A percentile compares a stretch with the other conserved stretches of the same genome.
phyloP scores from a whole-genome alignment of 148 eudicot genomes.

The Silene uniflora region DNA sequence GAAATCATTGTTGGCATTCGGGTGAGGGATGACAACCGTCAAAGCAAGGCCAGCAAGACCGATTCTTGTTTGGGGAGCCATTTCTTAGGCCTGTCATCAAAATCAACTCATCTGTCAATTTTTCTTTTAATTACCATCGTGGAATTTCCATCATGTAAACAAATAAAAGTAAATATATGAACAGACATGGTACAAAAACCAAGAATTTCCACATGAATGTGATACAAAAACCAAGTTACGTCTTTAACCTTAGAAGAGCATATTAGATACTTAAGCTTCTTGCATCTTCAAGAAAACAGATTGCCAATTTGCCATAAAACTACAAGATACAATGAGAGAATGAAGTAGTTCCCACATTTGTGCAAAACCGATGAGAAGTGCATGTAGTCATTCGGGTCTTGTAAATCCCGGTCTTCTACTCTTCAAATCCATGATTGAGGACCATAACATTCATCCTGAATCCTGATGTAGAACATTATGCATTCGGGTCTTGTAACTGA shows the following conservation, averaged over 20 bases:
- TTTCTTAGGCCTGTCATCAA: constrained; percentile 24
- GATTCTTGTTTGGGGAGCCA: constrained; percentile 77
- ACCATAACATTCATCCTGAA: no score
- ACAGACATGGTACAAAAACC: background rate
- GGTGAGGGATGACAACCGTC: no score
- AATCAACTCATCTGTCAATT: background rate
- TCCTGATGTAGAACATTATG: no score
- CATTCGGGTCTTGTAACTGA: no score
- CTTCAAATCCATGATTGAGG: no score
- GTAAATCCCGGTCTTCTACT: no score
- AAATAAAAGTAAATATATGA: background rate
- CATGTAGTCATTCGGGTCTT: no score
- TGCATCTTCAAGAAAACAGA: background rate
- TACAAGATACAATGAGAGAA: background rate
- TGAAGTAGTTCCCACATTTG: background rate
- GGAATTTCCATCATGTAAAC: background rate
- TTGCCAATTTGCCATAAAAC: background rate
- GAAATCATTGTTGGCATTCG: no score
- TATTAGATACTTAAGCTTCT: background rate
- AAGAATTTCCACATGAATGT: no score
- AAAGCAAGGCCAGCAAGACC: constrained; percentile 95
- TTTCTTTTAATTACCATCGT: background rate
- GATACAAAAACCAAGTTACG: background rate
- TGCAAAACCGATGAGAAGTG: background rate
- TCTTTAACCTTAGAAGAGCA: background rate